phyloP scores from a whole-genome alignment of 2,329 filamentous ascomycete genomes.

The Beauveria pseudobassiana region DNA sequence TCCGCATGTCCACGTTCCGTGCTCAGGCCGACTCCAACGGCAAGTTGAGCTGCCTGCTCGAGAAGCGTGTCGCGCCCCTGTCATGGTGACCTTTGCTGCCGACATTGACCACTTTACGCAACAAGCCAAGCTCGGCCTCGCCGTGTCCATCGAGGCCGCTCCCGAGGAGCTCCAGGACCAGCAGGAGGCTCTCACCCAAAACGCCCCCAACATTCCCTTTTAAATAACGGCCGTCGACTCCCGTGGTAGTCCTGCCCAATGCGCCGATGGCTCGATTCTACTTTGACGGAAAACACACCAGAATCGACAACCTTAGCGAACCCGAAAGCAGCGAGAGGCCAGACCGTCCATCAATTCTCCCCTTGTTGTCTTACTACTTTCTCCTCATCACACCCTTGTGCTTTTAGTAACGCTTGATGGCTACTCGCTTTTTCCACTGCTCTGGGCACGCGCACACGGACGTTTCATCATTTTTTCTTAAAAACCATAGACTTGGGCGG shows the following conservation, averaged over 20 bases:
- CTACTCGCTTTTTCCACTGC: background rate
- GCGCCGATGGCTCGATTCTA: slow-evolving; percentile 2
- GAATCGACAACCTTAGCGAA: background rate
- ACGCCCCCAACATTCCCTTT: slow-evolving; percentile 55
- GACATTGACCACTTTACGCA: slow-evolving; percentile 97
- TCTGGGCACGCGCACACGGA: slow-evolving; percentile 6
- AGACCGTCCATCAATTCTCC: background rate
- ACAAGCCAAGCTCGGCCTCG: slow-evolving; percentile 89
- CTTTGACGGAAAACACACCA: background rate
- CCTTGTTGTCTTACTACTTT: slow-evolving; percentile 8
- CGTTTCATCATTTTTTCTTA: slow-evolving; percentile 2
- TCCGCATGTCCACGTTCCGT: slow-evolving; percentile 89
- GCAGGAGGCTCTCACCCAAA: slow-evolving; percentile 54
- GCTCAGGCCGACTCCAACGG: slow-evolving; percentile 94
- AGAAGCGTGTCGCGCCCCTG: slow-evolving; percentile 94
- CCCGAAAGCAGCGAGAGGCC: background rate
- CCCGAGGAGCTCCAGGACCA: slow-evolving; percentile 83
- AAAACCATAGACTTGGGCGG: slow-evolving; percentile 8
- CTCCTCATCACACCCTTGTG: background rate
- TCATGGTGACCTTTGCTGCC: slow-evolving; percentile 89
- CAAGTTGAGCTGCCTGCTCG: slow-evolving; percentile 84
- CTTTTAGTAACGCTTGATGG: slow-evolving; percentile 11
- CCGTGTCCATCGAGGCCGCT: slow-evolving; percentile 82
- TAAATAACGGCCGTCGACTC: slow-evolving; percentile 30
- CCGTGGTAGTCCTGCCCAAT: background rate